Evolutionary conservation across 176 grass and related monocot genomes (phyloP).

Genomic region (Tillandsia leiboldiana): DNA sequence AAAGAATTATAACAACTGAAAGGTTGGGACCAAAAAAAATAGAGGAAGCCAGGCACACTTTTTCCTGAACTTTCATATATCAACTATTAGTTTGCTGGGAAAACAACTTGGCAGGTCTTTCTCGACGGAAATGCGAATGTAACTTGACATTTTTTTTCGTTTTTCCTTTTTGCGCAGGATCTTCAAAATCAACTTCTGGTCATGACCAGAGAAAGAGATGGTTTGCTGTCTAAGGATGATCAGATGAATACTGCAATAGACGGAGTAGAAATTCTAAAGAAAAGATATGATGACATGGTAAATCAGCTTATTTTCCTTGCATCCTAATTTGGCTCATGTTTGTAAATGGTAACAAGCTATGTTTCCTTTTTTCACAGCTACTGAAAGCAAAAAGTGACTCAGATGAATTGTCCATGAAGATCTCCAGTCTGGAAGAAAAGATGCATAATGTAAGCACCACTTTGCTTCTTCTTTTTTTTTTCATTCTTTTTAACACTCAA

Average conservation of each 20-base stretch:
- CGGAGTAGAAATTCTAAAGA: constrained; percentile 46
- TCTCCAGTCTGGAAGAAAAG: constrained; percentile 55
- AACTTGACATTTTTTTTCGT: constrained; percentile 12
- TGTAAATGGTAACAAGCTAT: constrained; percentile 6
- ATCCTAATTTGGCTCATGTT: constrained; percentile 13
- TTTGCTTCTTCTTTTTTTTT: not conserved
- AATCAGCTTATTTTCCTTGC: constrained; percentile 14
- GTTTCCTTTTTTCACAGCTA: constrained; percentile 34
- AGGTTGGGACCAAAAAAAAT: too few relatives aligned
- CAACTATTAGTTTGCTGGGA: not conserved
- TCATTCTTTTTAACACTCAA: not conserved
- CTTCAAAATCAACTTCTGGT: constrained; percentile 37
- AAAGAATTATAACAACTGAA: too few relatives aligned
- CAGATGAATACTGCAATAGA: constrained; percentile 31
- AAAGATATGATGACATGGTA: constrained; percentile 48
- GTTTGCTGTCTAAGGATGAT: constrained; percentile 39
- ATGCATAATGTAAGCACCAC: constrained; percentile 42
- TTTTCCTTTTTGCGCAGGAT: constrained; percentile 40
- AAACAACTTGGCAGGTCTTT: not conserved
- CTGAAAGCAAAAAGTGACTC: constrained; percentile 34
- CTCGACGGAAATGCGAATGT: not conserved
- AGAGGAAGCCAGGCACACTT: too few relatives aligned
- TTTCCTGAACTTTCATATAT: not conserved
- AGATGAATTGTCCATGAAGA: constrained; percentile 46
- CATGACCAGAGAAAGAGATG: constrained; percentile 43